Conservation (phyloP, 2,329 filamentous ascomycete species). For the Paramyrothecium roridum region DNA sequence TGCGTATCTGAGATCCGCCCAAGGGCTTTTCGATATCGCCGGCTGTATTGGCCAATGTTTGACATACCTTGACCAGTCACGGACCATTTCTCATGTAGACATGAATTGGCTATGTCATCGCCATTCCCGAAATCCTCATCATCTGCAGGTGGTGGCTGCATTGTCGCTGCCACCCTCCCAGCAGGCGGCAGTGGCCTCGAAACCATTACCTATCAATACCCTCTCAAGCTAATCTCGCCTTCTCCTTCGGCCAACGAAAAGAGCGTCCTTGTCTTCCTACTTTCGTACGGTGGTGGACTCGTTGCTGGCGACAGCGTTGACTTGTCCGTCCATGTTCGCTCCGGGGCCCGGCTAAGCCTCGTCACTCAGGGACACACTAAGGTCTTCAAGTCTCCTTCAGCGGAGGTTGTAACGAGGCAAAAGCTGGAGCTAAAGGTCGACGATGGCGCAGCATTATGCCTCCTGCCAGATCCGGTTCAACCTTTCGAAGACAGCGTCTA, state of each 20-base stretch:
- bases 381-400: slow-evolving; percentile 76
- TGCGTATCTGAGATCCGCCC: too few relatives aligned
- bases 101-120: slow-evolving; percentile 47
- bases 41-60: neutral
- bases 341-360: slow-evolving; percentile 63
- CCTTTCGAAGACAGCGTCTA: slow-evolving; percentile 85
- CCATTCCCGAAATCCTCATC: slow-evolving; percentile 75
- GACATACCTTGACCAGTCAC: neutral
- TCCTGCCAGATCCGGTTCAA: slow-evolving; percentile 88
- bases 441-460: slow-evolving; percentile 52
- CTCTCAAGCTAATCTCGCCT: slow-evolving; percentile 88
- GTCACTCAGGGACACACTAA: slow-evolving; percentile 85
- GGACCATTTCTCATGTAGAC: slow-evolving; percentile 4
- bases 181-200: slow-evolving; percentile 69
- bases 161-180: slow-evolving; percentile 71
- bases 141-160: slow-evolving; percentile 72
- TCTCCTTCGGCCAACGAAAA: slow-evolving; percentile 60
- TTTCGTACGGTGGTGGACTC: slow-evolving; percentile 92
- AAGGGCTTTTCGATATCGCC: too few relatives aligned
- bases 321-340: slow-evolving; percentile 64
- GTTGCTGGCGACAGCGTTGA: slow-evolving; percentile 82
- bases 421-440: slow-evolving; percentile 48
- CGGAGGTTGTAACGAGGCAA: slow-evolving; percentile 56
- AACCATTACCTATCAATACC: slow-evolving; percentile 84
- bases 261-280: slow-evolving; percentile 78